These are phyloP conservation scores for Tylopilus sp. DNA, from an alignment of 1,284 basidiomycete genomes.

Conservation along the genomic window DNA sequence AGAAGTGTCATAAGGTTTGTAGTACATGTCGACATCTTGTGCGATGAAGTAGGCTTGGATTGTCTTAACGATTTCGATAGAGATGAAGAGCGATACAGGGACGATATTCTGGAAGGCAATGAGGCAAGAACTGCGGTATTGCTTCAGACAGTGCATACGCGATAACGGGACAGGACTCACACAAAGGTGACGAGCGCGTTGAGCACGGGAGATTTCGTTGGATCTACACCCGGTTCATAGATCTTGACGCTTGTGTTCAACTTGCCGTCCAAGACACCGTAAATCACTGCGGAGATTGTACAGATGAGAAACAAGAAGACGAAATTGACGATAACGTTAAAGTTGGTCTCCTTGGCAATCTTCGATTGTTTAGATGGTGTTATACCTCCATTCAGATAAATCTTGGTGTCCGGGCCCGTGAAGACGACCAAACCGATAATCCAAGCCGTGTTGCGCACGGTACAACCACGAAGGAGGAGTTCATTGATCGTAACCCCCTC, in stretches of 20 bases:
- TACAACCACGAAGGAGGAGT: slow-evolving; percentile 87
- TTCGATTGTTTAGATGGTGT: slow-evolving; percentile 93
- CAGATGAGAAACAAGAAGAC: slow-evolving; percentile 79
- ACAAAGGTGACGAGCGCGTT: slow-evolving; percentile 89
- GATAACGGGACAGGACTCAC: slow-evolving; percentile 46
- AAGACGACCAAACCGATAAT: slow-evolving; percentile 92
- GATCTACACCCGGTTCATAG: slow-evolving; percentile 68
- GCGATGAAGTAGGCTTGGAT: slow-evolving; percentile 97
- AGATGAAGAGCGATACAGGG: slow-evolving; percentile 95
- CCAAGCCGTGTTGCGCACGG: slow-evolving; percentile 93
- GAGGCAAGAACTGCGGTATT: slow-evolving; percentile 62
- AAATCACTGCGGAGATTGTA: slow-evolving; percentile 66
- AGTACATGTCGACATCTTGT: slow-evolving; percentile 98
- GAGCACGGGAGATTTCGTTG: slow-evolving; percentile 59
- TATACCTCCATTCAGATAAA: slow-evolving; percentile 93
- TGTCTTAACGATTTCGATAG: slow-evolving; percentile 97
- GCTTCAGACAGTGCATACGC: slow-evolving; percentile 11
- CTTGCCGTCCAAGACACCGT: slow-evolving; percentile 66
- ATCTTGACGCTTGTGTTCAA: slow-evolving; percentile 66
- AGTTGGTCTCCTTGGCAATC: slow-evolving; percentile 98
- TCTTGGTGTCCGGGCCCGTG: slow-evolving; percentile 96
- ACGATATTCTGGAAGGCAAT: slow-evolving; percentile 98
- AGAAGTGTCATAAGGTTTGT: slow-evolving; percentile 79
- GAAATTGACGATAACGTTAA: slow-evolving; percentile 97
- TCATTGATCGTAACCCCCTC: slow-evolving; percentile 88